Evolutionary conservation across 495 filamentous ascomycete species (phyloP).

Genomic region (Peziza echinospora): DNA sequence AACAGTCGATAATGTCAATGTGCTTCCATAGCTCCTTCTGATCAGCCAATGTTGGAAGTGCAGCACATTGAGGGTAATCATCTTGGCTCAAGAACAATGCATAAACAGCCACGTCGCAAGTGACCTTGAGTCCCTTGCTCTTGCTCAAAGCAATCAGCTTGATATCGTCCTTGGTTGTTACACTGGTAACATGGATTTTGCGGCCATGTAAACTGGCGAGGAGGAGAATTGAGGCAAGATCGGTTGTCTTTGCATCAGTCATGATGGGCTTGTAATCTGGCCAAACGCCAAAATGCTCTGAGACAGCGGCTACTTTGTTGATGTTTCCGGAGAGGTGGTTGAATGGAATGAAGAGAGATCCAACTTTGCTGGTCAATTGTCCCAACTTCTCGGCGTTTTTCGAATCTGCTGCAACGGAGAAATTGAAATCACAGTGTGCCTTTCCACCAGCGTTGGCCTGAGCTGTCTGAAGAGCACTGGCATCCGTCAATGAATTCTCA

Average conservation of each 20-base stretch:
- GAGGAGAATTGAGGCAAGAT: slow-evolving; percentile 58
- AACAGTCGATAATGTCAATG: slow-evolving; percentile 55
- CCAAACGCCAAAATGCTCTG: slow-evolving; percentile 63
- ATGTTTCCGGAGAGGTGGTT: slow-evolving; percentile 72
- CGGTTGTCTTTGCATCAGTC: slow-evolving; percentile 66
- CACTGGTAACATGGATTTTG: slow-evolving; percentile 65
- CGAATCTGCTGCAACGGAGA: slow-evolving; percentile 62
- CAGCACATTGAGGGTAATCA: slow-evolving; percentile 48
- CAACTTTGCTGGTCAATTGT: slow-evolving; percentile 50
- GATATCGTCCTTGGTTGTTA: slow-evolving; percentile 67
- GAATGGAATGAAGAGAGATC: slow-evolving; percentile 72
- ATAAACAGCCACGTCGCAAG: slow-evolving; percentile 67
- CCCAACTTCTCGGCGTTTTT: slow-evolving; percentile 55
- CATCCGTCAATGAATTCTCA: slow-evolving; percentile 50
- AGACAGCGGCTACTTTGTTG: slow-evolving; percentile 64
- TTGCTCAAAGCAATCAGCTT: slow-evolving; percentile 60
- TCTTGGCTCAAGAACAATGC: slow-evolving; percentile 55
- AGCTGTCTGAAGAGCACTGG: slow-evolving; percentile 49
- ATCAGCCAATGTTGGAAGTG: slow-evolving; percentile 46
- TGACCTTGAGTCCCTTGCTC: slow-evolving; percentile 62
- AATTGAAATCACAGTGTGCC: slow-evolving; percentile 63
- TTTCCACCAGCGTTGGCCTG: slow-evolving; percentile 45
- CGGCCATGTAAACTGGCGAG: slow-evolving; percentile 65
- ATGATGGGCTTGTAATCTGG: slow-evolving; percentile 63
- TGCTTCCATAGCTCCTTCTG: slow-evolving; percentile 65